These are phyloP conservation scores for Polytolypa hystricis DNA, from an alignment of 2,329 filamentous ascomycete species.

Conservation along the genomic window DNA sequence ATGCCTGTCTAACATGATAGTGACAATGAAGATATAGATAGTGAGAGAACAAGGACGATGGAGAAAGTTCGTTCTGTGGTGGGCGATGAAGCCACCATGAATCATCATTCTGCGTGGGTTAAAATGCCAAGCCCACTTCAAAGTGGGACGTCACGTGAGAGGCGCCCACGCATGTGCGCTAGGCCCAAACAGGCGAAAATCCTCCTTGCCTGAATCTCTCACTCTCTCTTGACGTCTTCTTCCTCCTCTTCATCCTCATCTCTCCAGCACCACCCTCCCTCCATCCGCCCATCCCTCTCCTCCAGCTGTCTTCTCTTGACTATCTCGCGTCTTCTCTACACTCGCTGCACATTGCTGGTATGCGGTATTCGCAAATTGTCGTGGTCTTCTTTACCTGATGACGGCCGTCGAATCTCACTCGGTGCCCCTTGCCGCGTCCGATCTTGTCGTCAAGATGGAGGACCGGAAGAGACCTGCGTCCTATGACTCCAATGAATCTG, in stretches of 20 bases:
- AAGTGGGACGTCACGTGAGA: conserved; percentile 35
- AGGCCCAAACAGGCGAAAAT: conserved; percentile 25
- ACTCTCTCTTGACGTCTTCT: conserved; percentile 9
- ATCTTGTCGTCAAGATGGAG: conserved; percentile 88
- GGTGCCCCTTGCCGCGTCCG: conserved; percentile 64
- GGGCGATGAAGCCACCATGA: no score
- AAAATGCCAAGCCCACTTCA: no score
- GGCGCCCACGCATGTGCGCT: conserved; percentile 19
- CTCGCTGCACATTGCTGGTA: conserved; percentile 19
- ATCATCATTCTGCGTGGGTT: no score
- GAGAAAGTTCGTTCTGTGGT: no score
- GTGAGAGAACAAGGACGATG: no score
- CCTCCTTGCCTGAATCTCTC: conserved; percentile 25
- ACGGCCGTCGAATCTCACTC: conserved; percentile 67
- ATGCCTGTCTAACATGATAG: no score
- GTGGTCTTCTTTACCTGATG: conserved; percentile 53
- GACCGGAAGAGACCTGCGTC: conserved; percentile 94
- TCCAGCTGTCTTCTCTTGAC: conserved; percentile 4
- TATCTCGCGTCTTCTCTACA: conserved; percentile 16
- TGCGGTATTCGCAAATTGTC: not conserved
- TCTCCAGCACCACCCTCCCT: conserved; percentile 3
- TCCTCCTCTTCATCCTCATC: conserved; percentile 10
- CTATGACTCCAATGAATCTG: conserved; percentile 67
- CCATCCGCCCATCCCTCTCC: not conserved
- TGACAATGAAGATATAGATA: no score